Base-by-base conservation (phyloP, 225 moss, liverwort and hornwort genomes). In the Ulota crispa region DNA sequence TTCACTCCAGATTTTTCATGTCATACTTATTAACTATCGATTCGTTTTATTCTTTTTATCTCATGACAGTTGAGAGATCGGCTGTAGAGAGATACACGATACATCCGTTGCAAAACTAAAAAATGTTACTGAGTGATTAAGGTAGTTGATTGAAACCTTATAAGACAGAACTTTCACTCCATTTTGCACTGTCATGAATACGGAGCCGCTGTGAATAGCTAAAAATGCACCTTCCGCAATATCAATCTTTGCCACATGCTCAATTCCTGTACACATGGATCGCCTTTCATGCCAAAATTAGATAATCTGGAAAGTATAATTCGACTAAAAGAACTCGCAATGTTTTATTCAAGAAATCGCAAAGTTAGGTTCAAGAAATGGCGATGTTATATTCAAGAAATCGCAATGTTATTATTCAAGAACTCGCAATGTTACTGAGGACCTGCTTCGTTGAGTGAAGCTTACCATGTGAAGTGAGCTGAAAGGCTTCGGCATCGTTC, bases 131-230 rank as follows among this genome's bases (percentile, higher is more conserved):
- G 23, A 24, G 8, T 24, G 12, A 70, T 70, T 7, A 47, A 5
- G 19, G 1, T 60, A 16, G 5, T 16, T 50, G 16, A 52, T 53
- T 7, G 31, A 7, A 69, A 97, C 95, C 89, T 92, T 62, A 31
- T 94, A 83, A 1, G 89, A 83, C 14, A 94, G 52, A 14, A 93
- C 90, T 81, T 91, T 82, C 6, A 98, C 82, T 78, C 93, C 93
- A 23, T 73, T 69, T 67, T 81, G 89, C 1, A 88, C 76, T 18
- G 88, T 85, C 73, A 93, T 90, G 73, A 95, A 95, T 50, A 98
- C 82, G 2, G 8, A 91, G 30, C 26, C 42, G 9, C 85, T 81
- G 81, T 94, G 93, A 66, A 96, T 91, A 37, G 86, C 84, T 32
- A 96, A 54, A 39, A 60, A 81, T 24, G 91, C 77, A 28, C 86